phyloP scores from a whole-genome alignment of 2,329 filamentous ascomycete genomes.

The Thelonectria olida region DNA sequence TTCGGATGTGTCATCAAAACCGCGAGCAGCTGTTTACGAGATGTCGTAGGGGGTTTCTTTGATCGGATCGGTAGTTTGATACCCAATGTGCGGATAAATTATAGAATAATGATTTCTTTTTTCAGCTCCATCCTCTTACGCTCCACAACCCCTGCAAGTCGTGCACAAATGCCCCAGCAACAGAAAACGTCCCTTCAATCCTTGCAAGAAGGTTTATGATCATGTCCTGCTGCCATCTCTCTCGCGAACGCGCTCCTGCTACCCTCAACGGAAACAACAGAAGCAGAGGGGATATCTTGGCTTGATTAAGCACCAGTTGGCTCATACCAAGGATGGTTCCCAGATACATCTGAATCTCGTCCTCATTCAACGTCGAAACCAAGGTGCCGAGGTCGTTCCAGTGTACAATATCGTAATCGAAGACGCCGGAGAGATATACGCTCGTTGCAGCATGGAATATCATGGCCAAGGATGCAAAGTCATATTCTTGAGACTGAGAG shows the following conservation, averaged over 20 bases:
- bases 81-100: neutral
- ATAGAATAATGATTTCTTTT: neutral
- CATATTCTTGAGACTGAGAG: neutral
- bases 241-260: conserved; percentile 43
- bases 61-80: neutral
- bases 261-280: conserved; percentile 47
- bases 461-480: conserved; percentile 32
- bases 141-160: conserved; percentile 37
- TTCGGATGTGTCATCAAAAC: neutral
- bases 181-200: conserved; percentile 37
- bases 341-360: conserved; percentile 35
- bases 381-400: conserved; percentile 39
- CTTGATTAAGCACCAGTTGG: conserved; percentile 23
- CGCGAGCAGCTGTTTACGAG: neutral
- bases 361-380: conserved; percentile 33
- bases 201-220: conserved; percentile 31
- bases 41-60: neutral
- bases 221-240: conserved; percentile 31
- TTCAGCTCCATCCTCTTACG: neutral
- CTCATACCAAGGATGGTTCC: conserved; percentile 35
- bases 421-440: conserved; percentile 49
- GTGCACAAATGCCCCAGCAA: conserved; percentile 36
- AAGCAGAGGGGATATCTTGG: conserved; percentile 43
- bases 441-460: conserved; percentile 45
- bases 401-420: conserved; percentile 46